Evolutionary conservation across 106 monocot species (phyloP).

Genomic region (Gastrodia elata): DNA sequence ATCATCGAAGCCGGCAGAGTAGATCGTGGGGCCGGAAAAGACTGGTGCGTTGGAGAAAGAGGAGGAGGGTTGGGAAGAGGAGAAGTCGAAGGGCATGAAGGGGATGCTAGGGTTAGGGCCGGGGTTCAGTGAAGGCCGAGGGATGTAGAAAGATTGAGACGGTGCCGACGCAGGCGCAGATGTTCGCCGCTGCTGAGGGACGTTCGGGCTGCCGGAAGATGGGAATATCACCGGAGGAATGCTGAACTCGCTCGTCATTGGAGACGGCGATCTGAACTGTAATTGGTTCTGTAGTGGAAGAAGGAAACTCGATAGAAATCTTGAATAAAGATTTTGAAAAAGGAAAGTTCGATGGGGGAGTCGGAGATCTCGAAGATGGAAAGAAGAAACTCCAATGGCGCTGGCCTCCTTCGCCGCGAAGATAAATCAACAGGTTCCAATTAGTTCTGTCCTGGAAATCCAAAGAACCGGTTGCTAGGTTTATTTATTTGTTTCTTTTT

Average conservation of each 20-base stretch:
- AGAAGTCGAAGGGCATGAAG: conserved; percentile 90
- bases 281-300: too few relatives aligned
- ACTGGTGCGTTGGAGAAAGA: conserved; percentile 20
- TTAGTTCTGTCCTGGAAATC: too few relatives aligned
- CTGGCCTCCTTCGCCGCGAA: too few relatives aligned
- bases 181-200: conserved; percentile 14
- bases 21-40: conserved; percentile 11
- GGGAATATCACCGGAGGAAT: conserved; percentile 11
- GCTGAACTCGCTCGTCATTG: conserved; percentile 5
- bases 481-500: too few relatives aligned
- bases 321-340: too few relatives aligned
- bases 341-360: too few relatives aligned
- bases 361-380: too few relatives aligned
- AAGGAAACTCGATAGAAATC: too few relatives aligned
- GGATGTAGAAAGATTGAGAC: conserved; percentile 11
- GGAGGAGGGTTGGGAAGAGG: conserved; percentile 38
- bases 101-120: conserved; percentile 38
- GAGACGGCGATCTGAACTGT: background rate
- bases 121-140: background rate
- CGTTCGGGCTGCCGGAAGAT: conserved; percentile 28
- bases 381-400: too few relatives aligned
- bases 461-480: too few relatives aligned
- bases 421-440: too few relatives aligned
- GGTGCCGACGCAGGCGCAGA: conserved; percentile 27
- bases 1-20: conserved; percentile 62